Conservation (phyloP, 2,329 filamentous ascomycete species). For the Hypoxylon sp. region DNA sequence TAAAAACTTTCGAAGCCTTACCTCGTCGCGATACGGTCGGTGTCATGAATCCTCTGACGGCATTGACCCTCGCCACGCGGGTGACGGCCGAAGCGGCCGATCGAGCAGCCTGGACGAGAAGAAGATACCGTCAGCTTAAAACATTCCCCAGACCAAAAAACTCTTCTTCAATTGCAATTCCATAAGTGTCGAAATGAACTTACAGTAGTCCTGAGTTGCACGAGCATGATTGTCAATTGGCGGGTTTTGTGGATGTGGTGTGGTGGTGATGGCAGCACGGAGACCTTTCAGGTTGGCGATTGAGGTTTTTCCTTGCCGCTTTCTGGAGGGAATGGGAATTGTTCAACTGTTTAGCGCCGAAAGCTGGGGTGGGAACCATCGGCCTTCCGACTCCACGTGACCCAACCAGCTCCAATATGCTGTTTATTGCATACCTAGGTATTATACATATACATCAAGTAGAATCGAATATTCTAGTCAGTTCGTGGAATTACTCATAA, state of each 20-base stretch:
- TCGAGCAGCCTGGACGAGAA: conserved; percentile 59
- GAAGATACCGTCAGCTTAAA: conserved; percentile 28
- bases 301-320: conserved; percentile 47
- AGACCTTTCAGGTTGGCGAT: conserved; percentile 10
- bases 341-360: conserved; percentile 31
- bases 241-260: conserved; percentile 49
- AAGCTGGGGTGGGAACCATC: conserved; percentile 20
- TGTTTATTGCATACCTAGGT: background rate
- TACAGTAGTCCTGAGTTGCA: conserved; percentile 68
- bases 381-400: conserved; percentile 32
- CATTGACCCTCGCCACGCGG: conserved; percentile 61
- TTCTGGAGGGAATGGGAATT: conserved; percentile 13
- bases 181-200: conserved; percentile 45
- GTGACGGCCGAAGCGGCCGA: conserved; percentile 63
- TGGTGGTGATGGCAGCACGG: conserved; percentile 28
- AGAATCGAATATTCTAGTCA: no score
- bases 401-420: background rate
- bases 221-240: conserved; percentile 69
- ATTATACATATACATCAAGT: no score
- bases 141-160: background rate
- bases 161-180: no score
- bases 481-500: no score
- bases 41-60: conserved; percentile 68
- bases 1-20: conserved; percentile 57
- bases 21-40: conserved; percentile 71